Base-by-base conservation (phyloP, 139 green algal species). In the Closterium sp. region DNA sequence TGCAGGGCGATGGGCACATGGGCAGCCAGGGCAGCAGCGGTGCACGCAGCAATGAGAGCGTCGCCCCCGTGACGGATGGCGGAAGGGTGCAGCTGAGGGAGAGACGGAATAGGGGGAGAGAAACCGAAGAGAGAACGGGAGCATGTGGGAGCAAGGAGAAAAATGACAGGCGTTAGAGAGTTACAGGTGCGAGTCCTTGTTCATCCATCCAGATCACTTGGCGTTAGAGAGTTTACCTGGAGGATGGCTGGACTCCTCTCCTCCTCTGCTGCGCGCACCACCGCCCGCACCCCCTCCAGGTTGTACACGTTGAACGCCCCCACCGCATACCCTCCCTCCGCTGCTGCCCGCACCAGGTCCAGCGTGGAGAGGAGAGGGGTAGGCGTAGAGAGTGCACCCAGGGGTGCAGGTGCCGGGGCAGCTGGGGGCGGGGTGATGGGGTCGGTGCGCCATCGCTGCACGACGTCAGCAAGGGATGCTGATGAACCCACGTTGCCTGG, bases 271-370 rank as follows among this genome's bases (percentile, higher is more conserved):
- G 89, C 88, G 12, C 9, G 6, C 31, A 94, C 87, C 81, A 94
- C 91, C 5, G 91, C 91, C 91, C 30, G 55, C 25, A 94, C 89
- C 28, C 91, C 91, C 30, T 94, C 91, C 2, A 94, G 69, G 90
- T 94, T 93, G 88, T 92, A 92, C 81, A 94, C 91, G 28, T 94
- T 94, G 33, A 94, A 94, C 0, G 91, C 91, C 8, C 91, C 91
- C 34, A 94, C 90, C 4, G 91, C 91, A 35, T 94, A 94, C 34
- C 91, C 90, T 8, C 90, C 90, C 66, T 33, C 23, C 10, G 28
- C 23, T 33, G 90, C 90, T 25, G 25, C 86, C 36, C 88, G 88
- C 33, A 91, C 66, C 28, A 88, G 55, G 55, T 76, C 55, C 25
- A 76, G 4, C 16, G 55, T 76, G 12, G 55, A n/a, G n/a, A n/a